A percentile compares a stretch with the other conserved stretches of the same genome.
phyloP scores from a whole-genome alignment of 1,284 basidiomycete genomes.

The Cryptococcus depauperatus region DNA sequence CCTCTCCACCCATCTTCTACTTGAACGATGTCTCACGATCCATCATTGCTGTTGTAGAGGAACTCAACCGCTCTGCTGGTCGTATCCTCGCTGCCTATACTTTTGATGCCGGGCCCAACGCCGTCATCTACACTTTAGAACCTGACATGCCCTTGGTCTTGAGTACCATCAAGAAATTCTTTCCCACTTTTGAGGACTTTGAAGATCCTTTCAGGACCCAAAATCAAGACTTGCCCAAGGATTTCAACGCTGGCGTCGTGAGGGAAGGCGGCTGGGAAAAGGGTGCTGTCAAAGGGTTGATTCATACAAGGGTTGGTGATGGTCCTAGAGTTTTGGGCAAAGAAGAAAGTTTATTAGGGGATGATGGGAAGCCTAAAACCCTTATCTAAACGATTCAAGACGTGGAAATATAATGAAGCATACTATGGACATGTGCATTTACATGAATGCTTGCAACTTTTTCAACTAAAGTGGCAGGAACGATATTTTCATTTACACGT shows the following conservation, averaged over 20 bases:
- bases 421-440: too few species aligned
- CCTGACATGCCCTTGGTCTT: conserved; percentile 70
- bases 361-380: conserved; percentile 45
- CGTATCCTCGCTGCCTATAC: conserved; percentile 86
- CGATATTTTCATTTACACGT: too few species aligned
- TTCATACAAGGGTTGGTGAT: conserved; percentile 85
- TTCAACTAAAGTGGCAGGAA: too few species aligned
- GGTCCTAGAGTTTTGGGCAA: conserved; percentile 58
- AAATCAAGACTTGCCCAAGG: conserved; percentile 49
- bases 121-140: conserved; percentile 86
- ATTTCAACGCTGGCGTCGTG: conserved; percentile 71
- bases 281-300: conserved; percentile 75
- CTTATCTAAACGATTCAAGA: too few species aligned
- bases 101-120: conserved; percentile 97
- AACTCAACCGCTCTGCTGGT: conserved; percentile 79
- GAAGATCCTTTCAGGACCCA: conserved; percentile 66
- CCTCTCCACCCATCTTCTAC: conserved; percentile 96
- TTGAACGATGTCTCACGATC: conserved; percentile 91
- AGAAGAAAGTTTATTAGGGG: conserved; percentile 44
- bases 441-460: too few species aligned
- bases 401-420: too few species aligned
- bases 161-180: conserved; percentile 65
- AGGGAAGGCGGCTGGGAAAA: conserved; percentile 55
- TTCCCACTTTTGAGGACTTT: conserved; percentile 69
- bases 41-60: conserved; percentile 79